A percentile compares a stretch with the other conserved stretches of the same genome.
phyloP scores from a whole-genome alignment of 345 rosid species.

The Eucalyptus microcorys region DNA sequence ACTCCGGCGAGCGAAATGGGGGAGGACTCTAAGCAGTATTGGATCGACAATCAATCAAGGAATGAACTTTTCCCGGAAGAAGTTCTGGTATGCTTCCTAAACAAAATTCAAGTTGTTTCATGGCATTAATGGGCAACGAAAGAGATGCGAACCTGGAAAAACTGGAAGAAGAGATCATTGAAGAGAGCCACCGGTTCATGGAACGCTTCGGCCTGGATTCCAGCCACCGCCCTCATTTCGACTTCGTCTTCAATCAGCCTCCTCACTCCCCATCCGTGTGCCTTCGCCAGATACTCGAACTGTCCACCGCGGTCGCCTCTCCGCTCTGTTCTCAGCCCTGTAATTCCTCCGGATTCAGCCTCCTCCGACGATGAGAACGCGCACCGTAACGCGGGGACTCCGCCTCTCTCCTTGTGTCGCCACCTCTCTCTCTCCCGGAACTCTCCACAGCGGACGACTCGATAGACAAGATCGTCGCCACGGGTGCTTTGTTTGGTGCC shows the following conservation, averaged over 20 bases:
- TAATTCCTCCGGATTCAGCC: background rate
- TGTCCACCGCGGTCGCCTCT: background rate
- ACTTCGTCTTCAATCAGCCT: conserved; percentile 28
- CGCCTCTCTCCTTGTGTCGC: background rate
- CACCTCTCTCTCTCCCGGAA: background rate
- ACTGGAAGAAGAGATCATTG: conserved; percentile 53
- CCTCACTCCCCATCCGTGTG: conserved; percentile 67
- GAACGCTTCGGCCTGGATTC: conserved; percentile 76
- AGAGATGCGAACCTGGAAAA: conserved; percentile 40
- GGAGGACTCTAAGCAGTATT: background rate
- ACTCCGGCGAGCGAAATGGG: background rate
- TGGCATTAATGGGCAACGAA: too few species aligned
- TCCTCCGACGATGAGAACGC: background rate
- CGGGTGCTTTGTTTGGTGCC: background rate
- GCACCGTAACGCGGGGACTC: background rate
- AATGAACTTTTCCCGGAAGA: background rate
- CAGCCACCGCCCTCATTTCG: conserved; percentile 55
- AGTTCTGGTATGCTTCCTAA: background rate
- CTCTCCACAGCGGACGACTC: background rate
- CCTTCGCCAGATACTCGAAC: conserved; percentile 26
- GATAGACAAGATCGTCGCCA: background rate
- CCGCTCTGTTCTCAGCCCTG: background rate
- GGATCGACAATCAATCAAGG: background rate
- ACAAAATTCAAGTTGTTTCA: background rate
- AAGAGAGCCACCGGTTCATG: conserved; percentile 52